Evolutionary conservation across 2,329 filamentous ascomycete species (phyloP).

Genomic region (Ceratocystis cacaofunesta): DNA sequence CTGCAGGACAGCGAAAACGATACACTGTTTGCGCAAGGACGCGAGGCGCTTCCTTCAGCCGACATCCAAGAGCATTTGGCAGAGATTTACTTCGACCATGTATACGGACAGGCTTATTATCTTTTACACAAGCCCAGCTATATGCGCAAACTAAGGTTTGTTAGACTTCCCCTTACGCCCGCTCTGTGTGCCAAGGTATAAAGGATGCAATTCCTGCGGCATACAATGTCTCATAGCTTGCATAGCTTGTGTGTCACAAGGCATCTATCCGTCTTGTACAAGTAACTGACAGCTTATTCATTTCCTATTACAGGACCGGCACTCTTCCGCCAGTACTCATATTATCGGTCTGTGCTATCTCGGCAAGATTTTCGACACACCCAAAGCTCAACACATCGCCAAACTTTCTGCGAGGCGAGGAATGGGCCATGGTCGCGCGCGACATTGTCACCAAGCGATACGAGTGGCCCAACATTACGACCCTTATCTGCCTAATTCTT

Average conservation of each 20-base stretch:
- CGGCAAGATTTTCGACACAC: constrained; percentile 87
- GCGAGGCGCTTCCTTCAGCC: constrained; percentile 64
- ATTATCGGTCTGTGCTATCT: constrained; percentile 85
- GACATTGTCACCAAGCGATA: constrained; percentile 78
- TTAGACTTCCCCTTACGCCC: constrained; percentile 16
- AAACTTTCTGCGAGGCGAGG: constrained; percentile 72
- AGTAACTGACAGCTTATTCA: constrained; percentile 13
- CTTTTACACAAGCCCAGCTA: constrained; percentile 94
- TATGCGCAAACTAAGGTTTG: constrained; percentile 67
- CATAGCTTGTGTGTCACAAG: constrained; percentile 17
- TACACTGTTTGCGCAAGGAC: constrained; percentile 65
- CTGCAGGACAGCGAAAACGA: constrained; percentile 54
- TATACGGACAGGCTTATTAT: constrained; percentile 92
- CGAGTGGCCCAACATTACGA: constrained; percentile 91
- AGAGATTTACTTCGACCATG: constrained; percentile 87
- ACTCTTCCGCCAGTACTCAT: constrained; percentile 78
- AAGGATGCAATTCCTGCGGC: not conserved
- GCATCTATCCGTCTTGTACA: constrained; percentile 14
- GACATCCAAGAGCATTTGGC: constrained; percentile 88
- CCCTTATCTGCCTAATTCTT: constrained; percentile 76
- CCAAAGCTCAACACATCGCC: constrained; percentile 62
- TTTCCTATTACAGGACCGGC: constrained; percentile 42
- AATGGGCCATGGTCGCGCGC: constrained; percentile 77
- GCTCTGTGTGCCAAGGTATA: not conserved
- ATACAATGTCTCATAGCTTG: not conserved